Conservation (phyloP, 2,329 filamentous ascomycete species). For the Samsoniella hepiali region DNA sequence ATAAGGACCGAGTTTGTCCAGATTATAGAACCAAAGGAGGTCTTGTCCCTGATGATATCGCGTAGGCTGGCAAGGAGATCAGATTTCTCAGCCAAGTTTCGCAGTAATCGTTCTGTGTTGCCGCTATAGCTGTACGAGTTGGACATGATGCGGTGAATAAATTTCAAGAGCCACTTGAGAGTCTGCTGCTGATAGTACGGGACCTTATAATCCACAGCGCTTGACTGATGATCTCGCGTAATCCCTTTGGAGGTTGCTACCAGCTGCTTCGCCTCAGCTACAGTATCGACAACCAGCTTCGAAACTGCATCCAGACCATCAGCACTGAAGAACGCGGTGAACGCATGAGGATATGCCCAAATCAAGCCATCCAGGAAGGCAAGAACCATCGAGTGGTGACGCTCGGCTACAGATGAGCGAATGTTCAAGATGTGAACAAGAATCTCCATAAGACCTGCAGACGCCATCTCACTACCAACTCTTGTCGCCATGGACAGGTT, state of each 20-base stretch:
- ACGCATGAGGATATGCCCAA: constrained; percentile 79
- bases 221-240: constrained; percentile 65
- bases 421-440: constrained; percentile 84
- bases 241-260: constrained; percentile 71
- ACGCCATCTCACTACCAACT: constrained; percentile 78
- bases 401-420: constrained; percentile 75
- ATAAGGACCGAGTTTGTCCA: constrained; percentile 95
- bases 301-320: constrained; percentile 87
- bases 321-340: constrained; percentile 75
- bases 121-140: constrained; percentile 67
- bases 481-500: constrained; percentile 73
- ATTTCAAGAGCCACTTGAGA: constrained; percentile 90
- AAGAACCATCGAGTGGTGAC: constrained; percentile 79
- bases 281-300: constrained; percentile 78
- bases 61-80: constrained; percentile 76
- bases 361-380: constrained; percentile 86
- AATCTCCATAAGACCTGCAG: constrained; percentile 84
- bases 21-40: constrained; percentile 82
- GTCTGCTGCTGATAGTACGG: constrained; percentile 92
- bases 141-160: constrained; percentile 92
- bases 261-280: constrained; percentile 64
- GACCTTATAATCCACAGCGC: constrained; percentile 87
- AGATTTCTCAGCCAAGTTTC: constrained; percentile 92
- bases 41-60: constrained; percentile 75
- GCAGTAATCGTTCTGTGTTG: constrained; percentile 83